Base-by-base conservation (phyloP, 2,329 filamentous ascomycete species). In the Akanthomyces uredinophilus region DNA sequence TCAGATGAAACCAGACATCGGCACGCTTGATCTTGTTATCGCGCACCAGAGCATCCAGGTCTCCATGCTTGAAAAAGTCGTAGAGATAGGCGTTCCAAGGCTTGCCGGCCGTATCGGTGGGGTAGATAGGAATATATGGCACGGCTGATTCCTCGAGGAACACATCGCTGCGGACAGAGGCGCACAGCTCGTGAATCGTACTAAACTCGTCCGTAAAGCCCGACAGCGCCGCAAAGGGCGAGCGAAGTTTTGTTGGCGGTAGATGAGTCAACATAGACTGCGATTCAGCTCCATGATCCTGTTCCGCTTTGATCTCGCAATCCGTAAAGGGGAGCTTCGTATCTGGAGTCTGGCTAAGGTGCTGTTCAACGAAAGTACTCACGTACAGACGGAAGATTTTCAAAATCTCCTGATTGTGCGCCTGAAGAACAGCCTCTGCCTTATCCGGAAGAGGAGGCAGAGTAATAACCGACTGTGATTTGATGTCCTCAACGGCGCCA, bases 51-150 rank as follows among this genome's bases (percentile, higher is more conserved):
- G 59, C 59, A 11, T 22, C 43, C 32, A 87, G 71, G 68, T 88
- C 84, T 4, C 89, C 89, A 67, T 93, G 87, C 72, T 86, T 89
- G 79, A 85, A 92, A 73, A 92, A 94, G 71, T 93, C 88, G 64
- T 88, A 85, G 0, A 93, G 74, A 68, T 90, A 90, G 0, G 86
- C 85, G 66, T 91, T 91, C 64, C 86, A 78, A 0, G 82, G 82
- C 14, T 73, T 70, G 10, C 64, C 73, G 65, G 62, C 56, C 3
- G 79, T 77, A 59, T 88, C 83, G 29, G 85, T 76, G 0, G 84
- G 83, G 66, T 83, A 83, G 13, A 91, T 74, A 5, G 81, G 79
- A 5, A 92, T 79, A 69, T 89, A 84, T 0, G 90, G 90, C 27
- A 94, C 84, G 1, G 88, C 86, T 0, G 87, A 82, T 68, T 90